Evolutionary conservation across 352 stramenopile species (phyloP).

Genomic region (Phytophthora pinifolia): DNA sequence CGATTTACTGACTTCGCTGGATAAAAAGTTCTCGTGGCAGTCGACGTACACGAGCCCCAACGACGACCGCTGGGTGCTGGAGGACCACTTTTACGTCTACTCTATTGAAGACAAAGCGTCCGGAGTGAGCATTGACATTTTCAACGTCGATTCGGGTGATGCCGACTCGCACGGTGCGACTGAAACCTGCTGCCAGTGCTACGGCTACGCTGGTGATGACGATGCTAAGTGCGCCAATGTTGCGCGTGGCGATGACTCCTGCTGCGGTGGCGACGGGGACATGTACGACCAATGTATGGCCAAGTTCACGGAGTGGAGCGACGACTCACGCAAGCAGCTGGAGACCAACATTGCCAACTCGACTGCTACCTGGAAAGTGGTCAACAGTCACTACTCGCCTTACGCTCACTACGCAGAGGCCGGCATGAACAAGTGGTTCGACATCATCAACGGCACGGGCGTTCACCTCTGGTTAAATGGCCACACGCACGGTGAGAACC

Average conservation of each 20-base stretch:
- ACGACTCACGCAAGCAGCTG: constrained; percentile 43
- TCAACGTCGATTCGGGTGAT: constrained; percentile 56
- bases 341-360: constrained; percentile 43
- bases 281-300: constrained; percentile 44
- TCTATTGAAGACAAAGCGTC: constrained; percentile 30
- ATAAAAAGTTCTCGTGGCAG: constrained; percentile 54
- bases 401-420: constrained; percentile 42
- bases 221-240: constrained; percentile 40
- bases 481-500: constrained; percentile 64
- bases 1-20: constrained; percentile 23
- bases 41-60: constrained; percentile 47
- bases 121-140: constrained; percentile 52
- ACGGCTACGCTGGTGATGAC: constrained; percentile 44
- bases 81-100: constrained; percentile 56
- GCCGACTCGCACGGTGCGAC: constrained; percentile 44
- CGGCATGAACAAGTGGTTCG: constrained; percentile 42
- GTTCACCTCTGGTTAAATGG: constrained; percentile 44
- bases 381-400: constrained; percentile 62
- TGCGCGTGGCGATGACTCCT: constrained; percentile 37
- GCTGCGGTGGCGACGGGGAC: constrained; percentile 32
- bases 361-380: constrained; percentile 58
- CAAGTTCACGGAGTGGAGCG: constrained; percentile 39
- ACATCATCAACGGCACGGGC: constrained; percentile 35
- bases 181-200: constrained; percentile 59
- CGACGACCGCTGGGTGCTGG: constrained; percentile 48